Evolutionary conservation across 2,329 filamentous ascomycete genomes (phyloP).

Genomic region (Cordyceps javanica): DNA sequence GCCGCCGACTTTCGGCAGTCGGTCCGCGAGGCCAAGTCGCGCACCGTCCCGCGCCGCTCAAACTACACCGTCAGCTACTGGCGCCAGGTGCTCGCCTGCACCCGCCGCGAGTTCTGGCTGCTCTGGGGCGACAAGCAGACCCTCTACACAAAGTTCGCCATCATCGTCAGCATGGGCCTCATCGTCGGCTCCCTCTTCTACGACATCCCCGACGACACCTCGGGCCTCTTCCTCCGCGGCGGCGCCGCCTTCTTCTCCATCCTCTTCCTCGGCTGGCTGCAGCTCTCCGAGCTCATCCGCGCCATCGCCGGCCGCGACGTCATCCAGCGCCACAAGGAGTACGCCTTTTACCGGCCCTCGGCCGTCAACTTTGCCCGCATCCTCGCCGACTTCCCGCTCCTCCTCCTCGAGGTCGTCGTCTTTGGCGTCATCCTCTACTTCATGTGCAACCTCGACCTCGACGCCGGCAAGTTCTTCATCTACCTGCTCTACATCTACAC

Average conservation of each 20-base stretch:
- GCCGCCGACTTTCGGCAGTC: constrained; percentile 60
- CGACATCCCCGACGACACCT: constrained; percentile 52
- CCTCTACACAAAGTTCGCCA: constrained; percentile 72
- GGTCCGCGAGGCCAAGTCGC: constrained; percentile 65
- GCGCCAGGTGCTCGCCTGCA: constrained; percentile 63
- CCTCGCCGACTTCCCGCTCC: constrained; percentile 50
- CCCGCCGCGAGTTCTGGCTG: constrained; percentile 71
- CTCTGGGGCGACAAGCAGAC: constrained; percentile 68
- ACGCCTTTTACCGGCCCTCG: constrained; percentile 46
- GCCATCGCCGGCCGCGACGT: constrained; percentile 66
- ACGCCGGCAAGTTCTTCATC: constrained; percentile 60
- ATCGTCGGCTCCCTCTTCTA: constrained; percentile 79
- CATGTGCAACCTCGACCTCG: constrained; percentile 62
- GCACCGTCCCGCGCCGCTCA: constrained; percentile 59
- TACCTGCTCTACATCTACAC: constrained; percentile 56
- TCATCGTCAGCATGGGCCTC: constrained; percentile 65
- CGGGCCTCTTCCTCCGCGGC: constrained; percentile 53
- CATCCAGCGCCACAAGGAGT: constrained; percentile 38
- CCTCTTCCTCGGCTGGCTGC: constrained; percentile 55
- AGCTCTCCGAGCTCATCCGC: constrained; percentile 71
- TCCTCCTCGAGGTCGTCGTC: constrained; percentile 56
- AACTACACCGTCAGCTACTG: constrained; percentile 71
- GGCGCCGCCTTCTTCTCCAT: constrained; percentile 43
- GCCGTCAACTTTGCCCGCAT: constrained; percentile 50
- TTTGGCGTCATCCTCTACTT: constrained; percentile 72